A percentile compares a stretch with the other conserved stretches of the same genome.
Conservation (phyloP, 2,329 filamentous ascomycete genomes). For the Macroventuria anomochaeta region DNA sequence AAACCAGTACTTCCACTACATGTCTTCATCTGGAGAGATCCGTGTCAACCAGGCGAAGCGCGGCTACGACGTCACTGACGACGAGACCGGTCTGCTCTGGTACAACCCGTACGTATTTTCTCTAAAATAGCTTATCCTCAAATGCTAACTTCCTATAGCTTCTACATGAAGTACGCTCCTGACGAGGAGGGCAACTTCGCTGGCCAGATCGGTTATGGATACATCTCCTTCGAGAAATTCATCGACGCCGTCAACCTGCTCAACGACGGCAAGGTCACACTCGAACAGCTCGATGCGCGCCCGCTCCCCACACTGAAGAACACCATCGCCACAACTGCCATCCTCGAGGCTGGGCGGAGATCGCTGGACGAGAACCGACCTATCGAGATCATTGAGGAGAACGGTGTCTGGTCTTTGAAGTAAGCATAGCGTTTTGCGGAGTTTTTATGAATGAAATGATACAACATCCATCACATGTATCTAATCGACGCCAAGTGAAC, state of each 20-base stretch:
- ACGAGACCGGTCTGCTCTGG: constrained; percentile 75
- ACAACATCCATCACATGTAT: neutral
- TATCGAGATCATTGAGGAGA: constrained; percentile 73
- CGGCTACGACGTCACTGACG: constrained; percentile 92
- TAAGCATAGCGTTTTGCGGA: constrained; percentile 35
- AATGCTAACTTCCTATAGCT: constrained; percentile 52
- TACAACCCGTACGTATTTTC: constrained; percentile 72
- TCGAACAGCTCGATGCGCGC: constrained; percentile 79
- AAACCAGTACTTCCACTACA: constrained; percentile 97
- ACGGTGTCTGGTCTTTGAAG: constrained; percentile 72
- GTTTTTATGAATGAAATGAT: constrained; percentile 13
- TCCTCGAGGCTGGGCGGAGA: constrained; percentile 82
- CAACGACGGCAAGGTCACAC: constrained; percentile 73
- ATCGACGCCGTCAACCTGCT: constrained; percentile 82
- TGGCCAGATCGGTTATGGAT: constrained; percentile 90
- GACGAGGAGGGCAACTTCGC: constrained; percentile 95
- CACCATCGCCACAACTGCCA: constrained; percentile 89
- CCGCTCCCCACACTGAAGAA: constrained; percentile 85
- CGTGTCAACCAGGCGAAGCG: constrained; percentile 92
- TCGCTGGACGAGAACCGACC: constrained; percentile 84
- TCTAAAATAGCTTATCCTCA: too few relatives aligned
- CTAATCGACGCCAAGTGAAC: constrained; percentile 1
- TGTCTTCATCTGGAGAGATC: constrained; percentile 83
- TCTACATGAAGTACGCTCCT: constrained; percentile 93
- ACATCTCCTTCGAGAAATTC: constrained; percentile 95